Base-by-base conservation (phyloP, 441 rosid genomes). In the Codiaeum variegatum region DNA sequence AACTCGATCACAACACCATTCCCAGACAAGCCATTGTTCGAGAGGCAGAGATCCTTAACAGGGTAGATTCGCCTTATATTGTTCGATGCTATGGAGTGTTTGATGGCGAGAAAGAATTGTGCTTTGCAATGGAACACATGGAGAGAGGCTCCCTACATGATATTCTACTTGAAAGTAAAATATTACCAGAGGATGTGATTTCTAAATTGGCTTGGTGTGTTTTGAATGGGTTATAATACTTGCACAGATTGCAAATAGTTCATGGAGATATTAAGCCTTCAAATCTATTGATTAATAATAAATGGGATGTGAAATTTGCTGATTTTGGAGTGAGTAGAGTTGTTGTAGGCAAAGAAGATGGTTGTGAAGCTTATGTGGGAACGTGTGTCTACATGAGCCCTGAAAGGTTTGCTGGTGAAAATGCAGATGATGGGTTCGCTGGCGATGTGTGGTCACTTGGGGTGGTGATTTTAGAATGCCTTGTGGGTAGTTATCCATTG, bases 371-470 rank as follows among this genome's bases (percentile, higher is more conserved):
- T 29, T 86, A 86, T 73, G 94, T 92, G 75, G 98, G 97, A 51
- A 94, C 97, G 36, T 89, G 87, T 83, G 90, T 90, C 73, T 92
- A 90, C 61, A 92, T 36, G 40, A 36, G 40, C 40, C 40, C 40
- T 36, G 40, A 36, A 36, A 36, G 40, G 9, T 36, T 36, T 94
- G 97, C 86, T 77, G 92, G 94, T 68, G 80, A 70, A 47, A 86
- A 87, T 72, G 77, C 88, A n/a, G 88, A 86, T 62, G 95, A 87
- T 63, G 97, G 90, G 73, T 94, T 86, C 69, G 85, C 88, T 64
- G 88, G 97, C 40, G 97, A 92, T 69, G 87, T 94, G 1, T 92
- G 98, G 98, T 88, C 97, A 70, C 80, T 92, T 78, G 97, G 98
- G 24, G 58, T 94, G 87, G 97, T 93, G n/a, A 91, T 90, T 34